These are phyloP conservation scores for Carex sylvatica DNA, from an alignment of 202 grass and related monocot species.

Conservation along the genomic window DNA sequence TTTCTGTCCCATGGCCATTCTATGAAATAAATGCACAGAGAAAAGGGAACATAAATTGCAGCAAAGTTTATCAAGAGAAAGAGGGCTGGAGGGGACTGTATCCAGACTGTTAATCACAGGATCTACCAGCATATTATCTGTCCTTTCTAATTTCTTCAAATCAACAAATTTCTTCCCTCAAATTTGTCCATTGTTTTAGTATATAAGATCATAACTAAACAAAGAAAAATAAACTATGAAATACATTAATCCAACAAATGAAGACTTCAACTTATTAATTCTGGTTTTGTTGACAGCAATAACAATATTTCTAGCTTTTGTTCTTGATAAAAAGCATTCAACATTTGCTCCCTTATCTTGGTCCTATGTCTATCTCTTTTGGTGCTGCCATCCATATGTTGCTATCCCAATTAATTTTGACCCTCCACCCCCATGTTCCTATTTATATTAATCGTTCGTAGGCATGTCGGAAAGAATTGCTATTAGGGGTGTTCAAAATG, in stretches of 20 bases:
- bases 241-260: not conserved
- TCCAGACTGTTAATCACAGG: slow-evolving; percentile 17
- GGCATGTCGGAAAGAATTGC: not conserved
- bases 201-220: not conserved
- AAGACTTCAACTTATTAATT: no score
- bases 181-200: not conserved
- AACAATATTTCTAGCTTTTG: not conserved
- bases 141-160: not conserved
- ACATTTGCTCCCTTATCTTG: not conserved
- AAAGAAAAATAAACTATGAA: not conserved
- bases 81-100: not conserved
- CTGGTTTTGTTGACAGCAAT: not conserved
- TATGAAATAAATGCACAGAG: slow-evolving; percentile 7
- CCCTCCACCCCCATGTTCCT: not conserved
- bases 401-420: not conserved
- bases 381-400: not conserved
- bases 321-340: not conserved
- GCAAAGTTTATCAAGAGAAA: not conserved
- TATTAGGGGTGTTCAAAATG: no score
- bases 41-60: not conserved
- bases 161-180: not conserved
- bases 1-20: not conserved
- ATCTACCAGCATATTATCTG: not conserved
- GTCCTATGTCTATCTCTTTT: not conserved
- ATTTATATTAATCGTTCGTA: not conserved